Conservation (phyloP, 1,284 basidiomycete species). For the Sphaerobolus stellatus region DNA sequence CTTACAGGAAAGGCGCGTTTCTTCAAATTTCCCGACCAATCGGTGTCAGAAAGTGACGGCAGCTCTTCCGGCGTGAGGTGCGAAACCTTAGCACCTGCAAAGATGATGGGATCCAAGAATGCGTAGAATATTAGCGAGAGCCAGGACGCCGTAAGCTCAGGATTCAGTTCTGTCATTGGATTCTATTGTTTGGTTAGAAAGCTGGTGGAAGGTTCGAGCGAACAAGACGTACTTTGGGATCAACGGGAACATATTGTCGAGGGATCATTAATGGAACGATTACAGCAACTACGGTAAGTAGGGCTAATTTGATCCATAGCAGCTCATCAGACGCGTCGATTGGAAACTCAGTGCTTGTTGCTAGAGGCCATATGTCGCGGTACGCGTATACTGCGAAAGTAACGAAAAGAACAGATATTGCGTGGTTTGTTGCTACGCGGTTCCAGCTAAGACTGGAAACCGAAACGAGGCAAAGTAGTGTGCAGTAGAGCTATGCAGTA, state of each 20-base stretch:
- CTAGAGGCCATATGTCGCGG: slow-evolving; percentile 62
- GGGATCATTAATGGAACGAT: slow-evolving; percentile 44
- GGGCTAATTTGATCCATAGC: slow-evolving; percentile 20
- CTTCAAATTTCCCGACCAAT: slow-evolving; percentile 41
- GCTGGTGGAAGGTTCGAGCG: neutral
- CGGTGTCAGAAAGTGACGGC: slow-evolving; percentile 61
- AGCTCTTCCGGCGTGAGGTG: slow-evolving; percentile 46
- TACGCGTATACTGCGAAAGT: slow-evolving; percentile 50
- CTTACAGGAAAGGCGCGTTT: slow-evolving; percentile 32
- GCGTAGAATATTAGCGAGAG: slow-evolving; percentile 55
- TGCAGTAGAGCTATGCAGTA: neutral
- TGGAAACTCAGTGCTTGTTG: slow-evolving; percentile 43
- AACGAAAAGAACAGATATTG: slow-evolving; percentile 38
- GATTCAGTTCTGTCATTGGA: slow-evolving; percentile 47
- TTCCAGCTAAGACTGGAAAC: slow-evolving; percentile 3
- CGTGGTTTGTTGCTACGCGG: slow-evolving; percentile 28
- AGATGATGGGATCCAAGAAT: slow-evolving; percentile 57
- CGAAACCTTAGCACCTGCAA: slow-evolving; percentile 40
- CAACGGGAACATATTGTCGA: slow-evolving; percentile 42
- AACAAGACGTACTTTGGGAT: slow-evolving; percentile 26
- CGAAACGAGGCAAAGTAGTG: neutral
- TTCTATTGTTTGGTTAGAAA: slow-evolving; percentile 29
- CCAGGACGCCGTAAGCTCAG: slow-evolving; percentile 66
- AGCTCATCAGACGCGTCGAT: slow-evolving; percentile 30
- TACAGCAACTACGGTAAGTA: slow-evolving; percentile 34